phyloP scores from a whole-genome alignment of 805 yeast genomes.

The Clavispora fructus region DNA sequence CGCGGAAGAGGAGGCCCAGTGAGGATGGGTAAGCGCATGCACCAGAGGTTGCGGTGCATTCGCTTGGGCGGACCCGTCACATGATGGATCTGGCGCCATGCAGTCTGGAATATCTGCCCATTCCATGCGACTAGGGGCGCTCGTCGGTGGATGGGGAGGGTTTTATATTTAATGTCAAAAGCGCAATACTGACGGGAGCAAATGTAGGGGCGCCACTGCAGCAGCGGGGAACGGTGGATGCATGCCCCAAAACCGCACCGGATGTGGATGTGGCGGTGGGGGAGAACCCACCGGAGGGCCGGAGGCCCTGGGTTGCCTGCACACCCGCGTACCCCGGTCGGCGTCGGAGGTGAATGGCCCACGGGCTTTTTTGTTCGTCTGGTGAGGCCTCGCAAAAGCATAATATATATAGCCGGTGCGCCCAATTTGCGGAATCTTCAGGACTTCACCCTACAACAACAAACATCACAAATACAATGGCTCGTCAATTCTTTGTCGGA shows the following conservation, averaged over 20 bases:
- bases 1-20: slow-evolving; percentile 7
- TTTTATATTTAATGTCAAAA: too few relatives aligned
- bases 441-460: too few relatives aligned
- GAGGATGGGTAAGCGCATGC: slow-evolving; percentile 2
- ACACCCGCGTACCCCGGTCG: slow-evolving; percentile 4
- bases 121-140: neutral
- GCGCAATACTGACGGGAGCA: too few relatives aligned
- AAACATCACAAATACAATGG: slow-evolving; percentile 35
- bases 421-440: neutral
- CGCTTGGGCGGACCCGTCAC: neutral
- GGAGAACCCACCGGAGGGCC: neutral
- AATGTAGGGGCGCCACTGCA: neutral
- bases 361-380: slow-evolving; percentile 2
- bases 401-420: slow-evolving; percentile 3
- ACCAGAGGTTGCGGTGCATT: neutral
- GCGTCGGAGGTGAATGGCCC: slow-evolving; percentile 10
- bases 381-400: slow-evolving; percentile 1
- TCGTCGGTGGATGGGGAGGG: neutral
- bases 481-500: slow-evolving; percentile 94
- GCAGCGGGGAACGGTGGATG: too few relatives aligned
- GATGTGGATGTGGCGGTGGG: neutral
- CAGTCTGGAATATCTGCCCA: neutral
- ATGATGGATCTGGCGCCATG: neutral
- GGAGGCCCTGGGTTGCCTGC: neutral
- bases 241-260: too few relatives aligned